Evolutionary conservation across 2,329 filamentous ascomycete species (phyloP).

Genomic region (Fusarium sp.): DNA sequence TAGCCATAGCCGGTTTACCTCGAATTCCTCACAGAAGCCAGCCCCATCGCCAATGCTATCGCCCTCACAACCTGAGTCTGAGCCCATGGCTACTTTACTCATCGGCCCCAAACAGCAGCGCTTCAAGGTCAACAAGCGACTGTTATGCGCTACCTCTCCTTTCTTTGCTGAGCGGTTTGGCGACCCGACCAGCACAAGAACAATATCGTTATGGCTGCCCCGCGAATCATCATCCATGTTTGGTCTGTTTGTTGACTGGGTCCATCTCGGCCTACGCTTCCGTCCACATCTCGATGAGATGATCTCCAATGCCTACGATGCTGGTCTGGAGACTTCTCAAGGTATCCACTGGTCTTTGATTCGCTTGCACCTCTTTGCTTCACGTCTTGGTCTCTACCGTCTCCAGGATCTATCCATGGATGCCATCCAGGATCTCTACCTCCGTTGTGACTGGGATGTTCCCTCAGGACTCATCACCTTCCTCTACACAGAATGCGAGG

Average conservation of each 20-base stretch:
- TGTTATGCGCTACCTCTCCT: slow-evolving; percentile 62
- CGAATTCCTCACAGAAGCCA: slow-evolving; percentile 43
- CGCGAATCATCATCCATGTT: slow-evolving; percentile 68
- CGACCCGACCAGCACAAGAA: slow-evolving; percentile 49
- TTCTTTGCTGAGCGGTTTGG: slow-evolving; percentile 66
- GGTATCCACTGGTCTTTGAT: slow-evolving; percentile 71
- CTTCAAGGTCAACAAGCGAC: slow-evolving; percentile 61
- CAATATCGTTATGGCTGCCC: slow-evolving; percentile 59
- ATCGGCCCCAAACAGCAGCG: slow-evolving; percentile 60
- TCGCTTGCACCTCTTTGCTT: slow-evolving; percentile 71
- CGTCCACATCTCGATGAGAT: slow-evolving; percentile 61
- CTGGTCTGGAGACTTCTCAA: slow-evolving; percentile 52
- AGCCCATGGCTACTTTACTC: slow-evolving; percentile 56
- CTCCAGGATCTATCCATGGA: slow-evolving; percentile 73
- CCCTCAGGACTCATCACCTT: slow-evolving; percentile 66
- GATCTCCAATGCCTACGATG: slow-evolving; percentile 52
- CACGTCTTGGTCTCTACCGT: slow-evolving; percentile 63
- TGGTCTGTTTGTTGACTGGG: slow-evolving; percentile 67
- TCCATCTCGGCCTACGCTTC: slow-evolving; percentile 63
- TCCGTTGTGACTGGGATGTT: slow-evolving; percentile 72
- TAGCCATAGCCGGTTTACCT: slow-evolving; percentile 25
- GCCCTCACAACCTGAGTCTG: slow-evolving; percentile 43
- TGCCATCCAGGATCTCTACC: slow-evolving; percentile 71
- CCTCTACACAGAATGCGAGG: slow-evolving; percentile 69
- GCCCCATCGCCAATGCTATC: slow-evolving; percentile 41